Percentiles rank a stretch among this genome's conserved stretches.
phyloP scores from a whole-genome alignment of 768 basidiomycete genomes.

The Paxillus ammoniavirescens region DNA sequence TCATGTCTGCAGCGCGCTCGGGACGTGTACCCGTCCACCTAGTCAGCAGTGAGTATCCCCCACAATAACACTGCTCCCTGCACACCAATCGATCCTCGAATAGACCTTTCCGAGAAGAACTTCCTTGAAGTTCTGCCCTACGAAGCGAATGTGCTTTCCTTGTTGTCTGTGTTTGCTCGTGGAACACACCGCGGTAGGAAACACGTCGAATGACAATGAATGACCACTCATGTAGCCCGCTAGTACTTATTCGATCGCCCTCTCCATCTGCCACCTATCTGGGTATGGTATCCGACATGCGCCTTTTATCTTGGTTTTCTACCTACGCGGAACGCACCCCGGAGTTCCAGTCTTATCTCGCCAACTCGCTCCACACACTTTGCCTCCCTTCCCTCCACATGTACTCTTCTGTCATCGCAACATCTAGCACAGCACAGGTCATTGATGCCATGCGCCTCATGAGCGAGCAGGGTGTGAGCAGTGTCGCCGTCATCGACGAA shows the following conservation, averaged over 20 bases:
- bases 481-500: constrained; percentile 73
- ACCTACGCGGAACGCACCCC: constrained; percentile 45
- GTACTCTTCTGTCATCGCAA: constrained; percentile 60
- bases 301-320: constrained; percentile 69
- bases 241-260: constrained; percentile 57
- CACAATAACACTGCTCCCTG: background rate
- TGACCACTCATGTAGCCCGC: background rate
- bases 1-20: constrained; percentile 70
- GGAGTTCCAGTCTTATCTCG: constrained; percentile 38
- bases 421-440: constrained; percentile 58
- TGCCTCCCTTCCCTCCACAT: constrained; percentile 66
- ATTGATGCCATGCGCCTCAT: constrained; percentile 82
- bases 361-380: constrained; percentile 54
- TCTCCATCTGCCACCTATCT: constrained; percentile 47
- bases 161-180: constrained; percentile 64
- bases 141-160: constrained; percentile 59
- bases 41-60: constrained; percentile 63
- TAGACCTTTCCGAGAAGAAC: constrained; percentile 86
- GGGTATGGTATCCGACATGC: constrained; percentile 75
- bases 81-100: constrained; percentile 1
- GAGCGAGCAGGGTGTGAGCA: constrained; percentile 85
- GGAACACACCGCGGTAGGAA: constrained; percentile 69
- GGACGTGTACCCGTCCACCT: constrained; percentile 73
- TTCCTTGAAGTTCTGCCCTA: constrained; percentile 63
- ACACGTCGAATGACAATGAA: background rate